Percentiles rank a stretch among this genome's conserved stretches.
Conservation (phyloP, 306 rosid species). For the Ormosia emarginata region DNA sequence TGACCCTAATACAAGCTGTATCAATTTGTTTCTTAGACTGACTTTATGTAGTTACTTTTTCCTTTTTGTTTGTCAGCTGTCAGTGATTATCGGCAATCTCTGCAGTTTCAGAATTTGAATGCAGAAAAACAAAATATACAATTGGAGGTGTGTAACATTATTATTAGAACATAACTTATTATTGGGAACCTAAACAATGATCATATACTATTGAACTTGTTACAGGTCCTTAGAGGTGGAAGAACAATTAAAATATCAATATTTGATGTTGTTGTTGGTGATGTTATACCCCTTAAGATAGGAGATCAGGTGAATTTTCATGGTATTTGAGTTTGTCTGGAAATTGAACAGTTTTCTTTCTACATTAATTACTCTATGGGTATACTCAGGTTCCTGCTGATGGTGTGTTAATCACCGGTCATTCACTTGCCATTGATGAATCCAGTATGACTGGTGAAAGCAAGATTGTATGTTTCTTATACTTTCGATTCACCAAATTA, state of each 20-base stretch:
- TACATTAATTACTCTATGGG: constrained; percentile 7
- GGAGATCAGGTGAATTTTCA: constrained; percentile 80
- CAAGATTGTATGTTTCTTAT: constrained; percentile 69
- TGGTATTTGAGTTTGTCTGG: constrained; percentile 19
- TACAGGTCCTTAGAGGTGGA: constrained; percentile 86
- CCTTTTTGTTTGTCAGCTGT: constrained; percentile 55
- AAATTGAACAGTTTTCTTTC: background rate
- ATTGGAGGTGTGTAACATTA: constrained; percentile 67
- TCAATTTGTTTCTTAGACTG: constrained; percentile 14
- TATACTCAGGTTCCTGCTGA: constrained; percentile 85
- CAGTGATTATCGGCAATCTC: constrained; percentile 93
- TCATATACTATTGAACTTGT: constrained; percentile 20
- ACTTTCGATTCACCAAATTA: constrained; percentile 14
- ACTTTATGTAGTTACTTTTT: constrained; percentile 9
- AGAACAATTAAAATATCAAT: constrained; percentile 70
- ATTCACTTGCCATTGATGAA: constrained; percentile 92
- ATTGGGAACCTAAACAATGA: constrained; percentile 14
- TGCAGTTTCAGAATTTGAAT: constrained; percentile 88
- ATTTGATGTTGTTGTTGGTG: constrained; percentile 96
- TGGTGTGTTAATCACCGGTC: constrained; percentile 78
- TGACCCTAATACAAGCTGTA: background rate
- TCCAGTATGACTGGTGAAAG: constrained; percentile 99
- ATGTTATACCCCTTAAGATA: constrained; percentile 85
- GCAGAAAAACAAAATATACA: constrained; percentile 87
- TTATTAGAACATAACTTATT: background rate